A percentile compares a stretch with the other conserved stretches of the same genome.
phyloP scores from a whole-genome alignment of 2,329 filamentous ascomycete species.

The Ambrosiella beaveri region DNA sequence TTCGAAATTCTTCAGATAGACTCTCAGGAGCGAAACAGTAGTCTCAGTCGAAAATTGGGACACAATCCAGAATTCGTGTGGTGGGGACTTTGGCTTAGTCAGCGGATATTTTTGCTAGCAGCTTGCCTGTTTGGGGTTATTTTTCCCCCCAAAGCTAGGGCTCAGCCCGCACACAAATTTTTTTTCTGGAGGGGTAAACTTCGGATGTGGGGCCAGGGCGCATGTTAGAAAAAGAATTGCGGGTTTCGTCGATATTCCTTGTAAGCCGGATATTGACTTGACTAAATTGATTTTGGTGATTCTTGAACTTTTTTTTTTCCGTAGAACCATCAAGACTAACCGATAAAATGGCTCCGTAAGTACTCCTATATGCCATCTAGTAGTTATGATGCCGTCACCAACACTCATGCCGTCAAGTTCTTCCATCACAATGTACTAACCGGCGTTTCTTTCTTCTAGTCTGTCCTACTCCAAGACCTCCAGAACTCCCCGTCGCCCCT shows the following conservation, averaged over 20 bases:
- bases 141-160: constrained; percentile 5
- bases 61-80: constrained; percentile 12
- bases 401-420: not conserved
- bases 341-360: constrained; percentile 28
- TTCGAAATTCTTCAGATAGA: constrained; percentile 12
- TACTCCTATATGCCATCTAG: constrained; percentile 9
- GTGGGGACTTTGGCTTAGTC: constrained; percentile 10
- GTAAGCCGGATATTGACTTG: not conserved
- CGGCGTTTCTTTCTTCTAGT: constrained; percentile 13
- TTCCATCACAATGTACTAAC: constrained; percentile 13
- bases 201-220: constrained; percentile 5
- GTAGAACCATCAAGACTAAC: constrained; percentile 16
- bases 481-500: constrained; percentile 94
- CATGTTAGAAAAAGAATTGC: not conserved
- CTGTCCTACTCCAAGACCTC: constrained; percentile 90
- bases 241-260: not conserved
- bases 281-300: constrained; percentile 7
- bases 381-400: not conserved
- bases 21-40: constrained; percentile 8
- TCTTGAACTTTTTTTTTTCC: constrained; percentile 12
- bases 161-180: constrained; percentile 12
- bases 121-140: constrained; percentile 6
- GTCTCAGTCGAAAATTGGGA: constrained; percentile 12
- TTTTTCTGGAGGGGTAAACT: constrained; percentile 8
- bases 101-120: constrained; percentile 3